phyloP scores from a whole-genome alignment of 805 yeast genomes.

The Saccharomycopsis fibuligera region DNA sequence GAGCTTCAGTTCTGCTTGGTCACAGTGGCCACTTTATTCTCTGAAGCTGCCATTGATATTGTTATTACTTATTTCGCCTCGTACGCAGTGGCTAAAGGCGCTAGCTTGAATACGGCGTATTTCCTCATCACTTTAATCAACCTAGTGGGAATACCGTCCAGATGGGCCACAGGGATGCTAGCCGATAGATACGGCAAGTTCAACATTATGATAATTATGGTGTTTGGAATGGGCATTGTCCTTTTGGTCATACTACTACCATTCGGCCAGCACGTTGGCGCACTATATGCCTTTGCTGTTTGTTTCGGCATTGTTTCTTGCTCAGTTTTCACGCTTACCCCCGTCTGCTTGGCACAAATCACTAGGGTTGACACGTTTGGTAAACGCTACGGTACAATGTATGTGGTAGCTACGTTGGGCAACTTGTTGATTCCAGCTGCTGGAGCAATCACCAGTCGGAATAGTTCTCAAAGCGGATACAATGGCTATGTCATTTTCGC shows the following conservation, averaged over 20 bases:
- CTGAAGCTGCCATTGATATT: slow-evolving; percentile 40
- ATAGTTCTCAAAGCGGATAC: slow-evolving; percentile 1
- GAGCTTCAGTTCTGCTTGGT: slow-evolving; percentile 39
- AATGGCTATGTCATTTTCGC: slow-evolving; percentile 9
- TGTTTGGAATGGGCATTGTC: slow-evolving; percentile 27
- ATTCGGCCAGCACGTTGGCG: slow-evolving; percentile 30
- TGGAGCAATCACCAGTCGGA: slow-evolving; percentile 40
- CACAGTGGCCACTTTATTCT: slow-evolving; percentile 38
- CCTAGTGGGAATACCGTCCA: slow-evolving; percentile 36
- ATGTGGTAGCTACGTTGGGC: slow-evolving; percentile 52
- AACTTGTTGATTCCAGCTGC: slow-evolving; percentile 45
- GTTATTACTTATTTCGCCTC: slow-evolving; percentile 45
- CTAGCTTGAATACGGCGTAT: slow-evolving; percentile 36
- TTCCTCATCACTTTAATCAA: slow-evolving; percentile 41
- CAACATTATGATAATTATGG: slow-evolving; percentile 40
- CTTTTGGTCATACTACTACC: slow-evolving; percentile 35
- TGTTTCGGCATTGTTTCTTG: slow-evolving; percentile 50
- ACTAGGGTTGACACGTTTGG: slow-evolving; percentile 49
- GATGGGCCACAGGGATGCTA: slow-evolving; percentile 39
- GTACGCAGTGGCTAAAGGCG: slow-evolving; percentile 42
- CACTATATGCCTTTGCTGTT: slow-evolving; percentile 38
- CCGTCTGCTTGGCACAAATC: slow-evolving; percentile 54
- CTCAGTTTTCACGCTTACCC: slow-evolving; percentile 47
- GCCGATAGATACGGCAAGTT: slow-evolving; percentile 46
- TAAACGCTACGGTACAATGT: slow-evolving; percentile 49